Base-by-base conservation (phyloP, 805 yeast genomes). In the Wickerhamomyces pijperi region DNA sequence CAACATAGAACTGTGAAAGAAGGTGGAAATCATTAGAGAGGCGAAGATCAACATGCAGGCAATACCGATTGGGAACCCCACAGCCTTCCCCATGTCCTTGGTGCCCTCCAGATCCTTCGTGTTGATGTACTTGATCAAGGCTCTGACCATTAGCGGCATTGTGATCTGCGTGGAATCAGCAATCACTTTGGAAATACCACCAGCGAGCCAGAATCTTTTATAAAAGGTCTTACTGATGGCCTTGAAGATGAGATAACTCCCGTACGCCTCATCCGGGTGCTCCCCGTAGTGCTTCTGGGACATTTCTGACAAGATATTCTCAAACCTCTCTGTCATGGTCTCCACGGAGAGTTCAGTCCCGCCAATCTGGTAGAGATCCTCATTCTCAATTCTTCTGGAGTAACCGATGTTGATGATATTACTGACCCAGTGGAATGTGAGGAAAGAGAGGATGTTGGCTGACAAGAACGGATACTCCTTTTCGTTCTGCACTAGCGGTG, bases 51-150 rank as follows among this genome's bases (percentile, higher is more conserved):
- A 72, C 56, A 87, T 63, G 1, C 64, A 46, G 33, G 78, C 69
- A 11, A 82, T 67, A 16, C 88, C 94, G 36, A 86, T 60, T 8
- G 88, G 80, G 48, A 74, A 82, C 8, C 92, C 95, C 16, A 82
- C 65, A 42, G 95, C 95, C 33, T 60, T 63, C 28, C 79, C 40
- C 64, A 58, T 47, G 25, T 53, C 59, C 13, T 67, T 57, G 7
- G 73, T 72, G 19, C 56, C 52, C 8, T 71, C 19, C 4, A 70
- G 63, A 35, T 53, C 57, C 47, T 70, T 67, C 36, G 54, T 52
- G 46, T 71, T 75, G n/a, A 83, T 82, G 47, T 73, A 82, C 34
- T 64, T 64, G 44, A 85, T 81, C 42, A 86, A 62, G 29, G 71
- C 65, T 54, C 76, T 73, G 3, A 84, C 74, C 11, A 84, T 55